These are phyloP conservation scores for Sinapis alba DNA, from an alignment of 441 rosid species.

Conservation along the genomic window DNA sequence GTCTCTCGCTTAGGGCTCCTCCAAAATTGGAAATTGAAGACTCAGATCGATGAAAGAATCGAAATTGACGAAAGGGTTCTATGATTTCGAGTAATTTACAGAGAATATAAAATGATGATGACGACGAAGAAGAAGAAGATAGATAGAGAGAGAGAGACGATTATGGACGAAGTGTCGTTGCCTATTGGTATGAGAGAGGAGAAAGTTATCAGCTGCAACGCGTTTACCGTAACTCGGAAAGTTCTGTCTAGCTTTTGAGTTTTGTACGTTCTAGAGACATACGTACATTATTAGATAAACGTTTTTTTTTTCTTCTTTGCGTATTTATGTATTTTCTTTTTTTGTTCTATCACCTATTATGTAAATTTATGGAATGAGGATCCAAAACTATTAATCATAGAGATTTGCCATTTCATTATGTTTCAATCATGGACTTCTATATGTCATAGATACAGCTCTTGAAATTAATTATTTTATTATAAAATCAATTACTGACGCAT, in stretches of 20 bases:
- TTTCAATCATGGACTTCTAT: not conserved
- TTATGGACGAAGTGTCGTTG: slow-evolving; percentile 37
- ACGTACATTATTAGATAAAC: not conserved
- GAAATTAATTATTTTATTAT: not conserved
- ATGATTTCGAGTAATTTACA: slow-evolving; percentile 5
- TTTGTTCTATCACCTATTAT: not conserved
- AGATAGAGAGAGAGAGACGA: not conserved
- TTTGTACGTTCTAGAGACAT: not conserved
- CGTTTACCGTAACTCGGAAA: slow-evolving; percentile 19
- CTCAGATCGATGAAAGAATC: slow-evolving; percentile 3
- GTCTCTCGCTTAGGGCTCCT: slow-evolving; percentile 6
- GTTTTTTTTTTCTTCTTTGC: not conserved
- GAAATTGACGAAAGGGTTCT: slow-evolving; percentile 19
- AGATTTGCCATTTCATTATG: not conserved
- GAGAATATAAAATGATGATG: slow-evolving; percentile 25
- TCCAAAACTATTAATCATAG: not conserved
- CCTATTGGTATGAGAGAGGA: slow-evolving; percentile 5
- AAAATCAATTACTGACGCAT: not conserved
- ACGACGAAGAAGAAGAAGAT: slow-evolving; percentile 20
- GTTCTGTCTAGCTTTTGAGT: too few relatives aligned
- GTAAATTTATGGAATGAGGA: not conserved
- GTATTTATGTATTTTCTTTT: not conserved
- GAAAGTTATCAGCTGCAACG: slow-evolving; percentile 34
- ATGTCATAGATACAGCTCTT: not conserved
- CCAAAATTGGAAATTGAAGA: slow-evolving; percentile 7